Evolutionary conservation across 768 basidiomycete species (phyloP).

Genomic region (Pleurotus pulmonarius): DNA sequence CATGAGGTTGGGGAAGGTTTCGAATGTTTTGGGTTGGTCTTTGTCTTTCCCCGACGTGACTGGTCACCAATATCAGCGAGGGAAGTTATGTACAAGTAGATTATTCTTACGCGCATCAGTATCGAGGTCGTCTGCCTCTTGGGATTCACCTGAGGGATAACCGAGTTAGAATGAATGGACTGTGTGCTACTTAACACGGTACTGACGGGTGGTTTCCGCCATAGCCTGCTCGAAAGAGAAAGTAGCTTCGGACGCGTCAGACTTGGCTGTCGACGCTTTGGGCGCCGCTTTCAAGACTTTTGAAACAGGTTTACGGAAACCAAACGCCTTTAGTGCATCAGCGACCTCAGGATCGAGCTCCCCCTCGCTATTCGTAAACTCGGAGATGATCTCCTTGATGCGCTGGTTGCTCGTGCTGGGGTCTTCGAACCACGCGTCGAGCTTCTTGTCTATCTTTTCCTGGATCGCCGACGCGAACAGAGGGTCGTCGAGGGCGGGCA

Average conservation of each 20-base stretch:
- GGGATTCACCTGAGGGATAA: background rate
- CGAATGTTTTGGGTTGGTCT: constrained; percentile 9
- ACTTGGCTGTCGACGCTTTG: background rate
- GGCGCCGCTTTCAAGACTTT: background rate
- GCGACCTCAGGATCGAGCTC: constrained; percentile 1
- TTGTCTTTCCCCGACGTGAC: constrained; percentile 5
- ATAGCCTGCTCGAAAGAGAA: constrained; percentile 6
- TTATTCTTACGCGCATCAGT: constrained; percentile 2
- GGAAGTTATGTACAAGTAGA: background rate
- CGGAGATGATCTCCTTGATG: background rate
- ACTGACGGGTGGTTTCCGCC: constrained; percentile 3
- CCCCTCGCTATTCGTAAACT: constrained; percentile 1
- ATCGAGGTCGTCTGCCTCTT: constrained; percentile 1
- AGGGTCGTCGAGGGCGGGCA: background rate
- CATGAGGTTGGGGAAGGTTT: constrained; percentile 58
- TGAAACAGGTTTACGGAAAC: background rate
- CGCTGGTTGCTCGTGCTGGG: background rate
- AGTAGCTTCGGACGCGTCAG: background rate
- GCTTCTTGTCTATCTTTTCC: background rate
- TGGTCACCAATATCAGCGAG: background rate
- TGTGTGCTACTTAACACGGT: background rate
- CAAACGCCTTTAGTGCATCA: constrained; percentile 3
- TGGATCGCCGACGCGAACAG: background rate
- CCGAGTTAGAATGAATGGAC: background rate
- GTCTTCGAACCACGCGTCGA: background rate